Evolutionary conservation across 805 yeast genomes (phyloP), one percentile per base, ranked within the genome.

Genomic region (Huiozyma sinensis): DNA sequence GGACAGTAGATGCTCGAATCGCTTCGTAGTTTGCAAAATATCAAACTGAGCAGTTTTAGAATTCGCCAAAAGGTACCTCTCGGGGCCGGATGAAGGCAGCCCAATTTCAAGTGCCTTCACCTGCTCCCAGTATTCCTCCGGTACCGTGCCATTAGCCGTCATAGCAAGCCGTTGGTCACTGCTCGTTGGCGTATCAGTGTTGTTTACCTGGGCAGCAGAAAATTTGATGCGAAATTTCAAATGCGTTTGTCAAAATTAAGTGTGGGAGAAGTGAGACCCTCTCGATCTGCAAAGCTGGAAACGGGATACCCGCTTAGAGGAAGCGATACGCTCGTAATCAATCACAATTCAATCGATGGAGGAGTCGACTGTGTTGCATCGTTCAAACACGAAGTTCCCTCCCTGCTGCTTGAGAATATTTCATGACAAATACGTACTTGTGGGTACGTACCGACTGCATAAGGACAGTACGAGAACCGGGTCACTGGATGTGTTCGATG

Each of bases 401-500:
- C 97, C 97, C 1, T 92, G 97, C 59, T 81, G 85, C 38, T 61
- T 90, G 4, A 69, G 81, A 33, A 70, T 80, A 7, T 76, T 73
- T 42, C 46, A 55, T 0, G 75, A 77, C 37, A 53, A 71, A 0
- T 56, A 73, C 7, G 50, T 86, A 1, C 57, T 86, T 8, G 60
- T 86, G 1, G 97, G 97, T 0, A 88, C 96, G 0, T 90, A 92
- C 58, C 76, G 81, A 44, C 67, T 90, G 33, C 79, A 85, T 40
- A 72, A 74, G 51, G 68, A 70, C 7, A 80, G 82, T 1, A 51
- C 56, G 1, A 68, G 96, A 45, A 71, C 75, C 39, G 98, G 98
- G 0, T 56, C 77, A 0, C 50, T 78, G 1, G 82, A 76, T 42
- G 53, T 72, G 1, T 72, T 65, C 41, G 44, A 52, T 24, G 42